A percentile compares a stretch with the other conserved stretches of the same genome.
These are phyloP conservation scores for Coemansia sp. DNA, from an alignment of 192 early-diverging fungal species.

Conservation along the genomic window DNA sequence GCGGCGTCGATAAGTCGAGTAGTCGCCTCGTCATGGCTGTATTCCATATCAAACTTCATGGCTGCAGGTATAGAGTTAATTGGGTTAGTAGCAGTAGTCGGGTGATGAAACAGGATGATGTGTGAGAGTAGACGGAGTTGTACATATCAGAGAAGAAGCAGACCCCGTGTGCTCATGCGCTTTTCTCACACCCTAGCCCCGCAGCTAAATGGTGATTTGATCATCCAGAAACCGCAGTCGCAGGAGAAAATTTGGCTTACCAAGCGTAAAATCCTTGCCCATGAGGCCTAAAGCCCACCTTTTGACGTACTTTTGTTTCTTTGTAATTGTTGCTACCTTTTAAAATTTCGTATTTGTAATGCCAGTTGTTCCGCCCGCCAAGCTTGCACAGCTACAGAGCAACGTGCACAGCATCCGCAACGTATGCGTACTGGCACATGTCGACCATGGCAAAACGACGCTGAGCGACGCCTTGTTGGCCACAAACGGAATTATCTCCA, in stretches of 20 bases:
- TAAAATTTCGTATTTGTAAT: constrained; percentile 31
- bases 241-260: neutral
- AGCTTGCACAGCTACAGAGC: constrained; percentile 69
- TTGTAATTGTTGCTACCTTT: no score
- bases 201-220: neutral
- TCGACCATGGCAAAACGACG: constrained; percentile 99
- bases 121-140: neutral
- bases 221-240: neutral
- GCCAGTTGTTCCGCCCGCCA: constrained; percentile 66
- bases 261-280: neutral
- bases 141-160: neutral
- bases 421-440: constrained; percentile 98
- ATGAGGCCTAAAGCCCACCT: neutral
- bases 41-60: constrained; percentile 24
- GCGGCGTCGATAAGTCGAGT: constrained; percentile 21
- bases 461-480: constrained; percentile 92
- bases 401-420: constrained; percentile 80
- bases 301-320: no score
- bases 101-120: neutral
- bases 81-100: neutral
- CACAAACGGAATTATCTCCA: constrained; percentile 98
- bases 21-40: constrained; percentile 19
- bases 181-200: neutral
- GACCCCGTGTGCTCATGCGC: neutral
- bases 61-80: neutral